These are phyloP conservation scores for Begonia fuchsioides DNA, from an alignment of 306 rosid species.

Conservation along the genomic window DNA sequence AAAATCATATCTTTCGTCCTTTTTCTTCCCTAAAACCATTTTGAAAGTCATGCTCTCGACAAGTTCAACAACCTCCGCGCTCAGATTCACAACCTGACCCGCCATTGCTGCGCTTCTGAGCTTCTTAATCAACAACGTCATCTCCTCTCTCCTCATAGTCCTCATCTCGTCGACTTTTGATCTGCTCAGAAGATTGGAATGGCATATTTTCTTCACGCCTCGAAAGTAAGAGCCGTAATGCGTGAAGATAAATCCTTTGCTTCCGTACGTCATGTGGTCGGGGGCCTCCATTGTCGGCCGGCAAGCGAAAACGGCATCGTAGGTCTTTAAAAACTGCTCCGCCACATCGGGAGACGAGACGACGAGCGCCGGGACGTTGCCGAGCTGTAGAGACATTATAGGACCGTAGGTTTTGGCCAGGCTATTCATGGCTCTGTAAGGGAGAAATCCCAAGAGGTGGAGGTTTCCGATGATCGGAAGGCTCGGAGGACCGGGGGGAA, in stretches of 20 bases:
- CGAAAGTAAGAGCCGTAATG: slow-evolving; percentile 19
- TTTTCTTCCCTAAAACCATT: slow-evolving; percentile 13
- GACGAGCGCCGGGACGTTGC: slow-evolving; percentile 3
- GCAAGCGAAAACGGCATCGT: slow-evolving; percentile 11
- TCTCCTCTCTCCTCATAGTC: not conserved
- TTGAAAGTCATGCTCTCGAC: slow-evolving; percentile 10
- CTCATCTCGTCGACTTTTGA: not conserved
- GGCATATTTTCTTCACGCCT: slow-evolving; percentile 19
- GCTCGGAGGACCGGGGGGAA: slow-evolving; percentile 28
- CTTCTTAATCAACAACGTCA: not conserved
- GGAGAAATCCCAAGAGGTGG: slow-evolving; percentile 22
- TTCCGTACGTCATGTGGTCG: slow-evolving; percentile 15
- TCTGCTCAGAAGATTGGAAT: slow-evolving; percentile 13
- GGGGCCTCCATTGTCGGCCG: too few relatives aligned
- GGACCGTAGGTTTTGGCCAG: slow-evolving; percentile 37
- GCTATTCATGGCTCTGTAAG: slow-evolving; percentile 11
- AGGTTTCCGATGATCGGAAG: slow-evolving; percentile 49
- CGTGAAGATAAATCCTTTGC: slow-evolving; percentile 16
- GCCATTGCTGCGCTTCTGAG: not conserved
- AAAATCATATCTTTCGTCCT: not conserved
- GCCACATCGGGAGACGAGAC: slow-evolving; percentile 14
- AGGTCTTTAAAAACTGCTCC: slow-evolving; percentile 11
- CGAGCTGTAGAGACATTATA: slow-evolving; percentile 29
- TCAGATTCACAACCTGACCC: slow-evolving; percentile 1
- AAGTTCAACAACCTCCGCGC: slow-evolving; percentile 10